Conservation (phyloP, 169 alveolate genomes). For the Eimeria tenella region DNA sequence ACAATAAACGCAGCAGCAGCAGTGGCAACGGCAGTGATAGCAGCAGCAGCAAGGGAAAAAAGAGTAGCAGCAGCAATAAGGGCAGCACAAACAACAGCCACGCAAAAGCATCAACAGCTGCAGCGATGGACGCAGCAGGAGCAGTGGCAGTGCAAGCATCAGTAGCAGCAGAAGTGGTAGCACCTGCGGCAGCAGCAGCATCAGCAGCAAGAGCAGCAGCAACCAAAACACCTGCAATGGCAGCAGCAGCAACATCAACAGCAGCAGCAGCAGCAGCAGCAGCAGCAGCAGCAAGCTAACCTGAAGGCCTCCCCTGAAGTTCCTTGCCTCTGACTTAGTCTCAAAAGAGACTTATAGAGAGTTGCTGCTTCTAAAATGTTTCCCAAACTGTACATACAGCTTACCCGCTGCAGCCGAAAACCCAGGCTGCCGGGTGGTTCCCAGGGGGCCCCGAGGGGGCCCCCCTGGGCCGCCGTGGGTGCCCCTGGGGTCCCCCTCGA, state of each 20-base stretch:
- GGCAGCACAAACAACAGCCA: too few species aligned
- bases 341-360: neutral
- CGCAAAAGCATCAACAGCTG: neutral
- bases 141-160: neutral
- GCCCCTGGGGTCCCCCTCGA: neutral
- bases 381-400: neutral
- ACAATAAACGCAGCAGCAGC: too few species aligned
- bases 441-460: neutral
- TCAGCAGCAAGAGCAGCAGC: neutral
- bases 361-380: neutral
- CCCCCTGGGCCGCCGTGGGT: neutral
- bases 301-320: neutral
- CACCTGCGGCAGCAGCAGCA: neutral
- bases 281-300: neutral
- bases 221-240: neutral
- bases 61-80: too few species aligned
- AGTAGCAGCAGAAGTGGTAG: neutral
- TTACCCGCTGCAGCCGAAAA: conserved; percentile 7
- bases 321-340: neutral
- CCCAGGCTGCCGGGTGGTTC: neutral
- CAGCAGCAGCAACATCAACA: neutral
- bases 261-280: neutral
- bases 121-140: neutral
- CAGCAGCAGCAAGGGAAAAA: too few species aligned
- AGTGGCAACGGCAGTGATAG: too few species aligned